Conservation (phyloP, 176 grass and related monocot genomes). For the Cenchrus purpureus region DNA sequence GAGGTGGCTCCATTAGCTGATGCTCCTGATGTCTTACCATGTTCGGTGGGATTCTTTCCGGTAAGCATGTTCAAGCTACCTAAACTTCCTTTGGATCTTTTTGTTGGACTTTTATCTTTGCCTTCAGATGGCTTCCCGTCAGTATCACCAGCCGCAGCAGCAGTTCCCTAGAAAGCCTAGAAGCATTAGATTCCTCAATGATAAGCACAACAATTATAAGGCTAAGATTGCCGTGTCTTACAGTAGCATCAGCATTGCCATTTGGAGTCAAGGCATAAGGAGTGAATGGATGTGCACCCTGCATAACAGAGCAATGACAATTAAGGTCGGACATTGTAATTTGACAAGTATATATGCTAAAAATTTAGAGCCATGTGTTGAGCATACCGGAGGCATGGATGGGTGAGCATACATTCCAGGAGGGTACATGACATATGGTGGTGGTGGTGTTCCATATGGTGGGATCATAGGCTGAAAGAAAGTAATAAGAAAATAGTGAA, state of each 20-base stretch:
- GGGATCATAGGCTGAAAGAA: conserved; percentile 79
- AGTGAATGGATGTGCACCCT: conserved; percentile 87
- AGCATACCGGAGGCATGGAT: conserved; percentile 81
- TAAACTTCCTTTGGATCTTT: conserved; percentile 95
- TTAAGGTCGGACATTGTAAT: conserved; percentile 34
- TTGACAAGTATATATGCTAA: conserved; percentile 22
- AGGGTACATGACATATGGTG: conserved; percentile 92
- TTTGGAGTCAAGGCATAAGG: conserved; percentile 76
- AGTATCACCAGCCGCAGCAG: conserved; percentile 55
- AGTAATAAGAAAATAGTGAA: conserved; percentile 28
- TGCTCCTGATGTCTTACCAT: conserved; percentile 70
- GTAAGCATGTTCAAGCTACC: conserved; percentile 96
- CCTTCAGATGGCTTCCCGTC: conserved; percentile 75
- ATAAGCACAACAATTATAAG: conserved; percentile 22
- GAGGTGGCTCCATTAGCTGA: conserved; percentile 71
- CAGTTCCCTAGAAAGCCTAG: conserved; percentile 58
- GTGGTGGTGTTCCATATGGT: conserved; percentile 74
- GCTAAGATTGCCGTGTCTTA: conserved; percentile 53
- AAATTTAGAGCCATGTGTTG: conserved; percentile 29
- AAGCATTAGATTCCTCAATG: conserved; percentile 42
- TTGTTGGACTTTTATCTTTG: conserved; percentile 81
- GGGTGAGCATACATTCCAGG: conserved; percentile 95
- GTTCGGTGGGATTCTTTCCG: conserved; percentile 67
- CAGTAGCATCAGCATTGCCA: conserved; percentile 71
- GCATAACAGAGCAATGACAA: conserved; percentile 40